These are phyloP conservation scores for Chimonanthus praecox DNA, from an alignment of 164 flowering plant genomes.

Conservation along the genomic window DNA sequence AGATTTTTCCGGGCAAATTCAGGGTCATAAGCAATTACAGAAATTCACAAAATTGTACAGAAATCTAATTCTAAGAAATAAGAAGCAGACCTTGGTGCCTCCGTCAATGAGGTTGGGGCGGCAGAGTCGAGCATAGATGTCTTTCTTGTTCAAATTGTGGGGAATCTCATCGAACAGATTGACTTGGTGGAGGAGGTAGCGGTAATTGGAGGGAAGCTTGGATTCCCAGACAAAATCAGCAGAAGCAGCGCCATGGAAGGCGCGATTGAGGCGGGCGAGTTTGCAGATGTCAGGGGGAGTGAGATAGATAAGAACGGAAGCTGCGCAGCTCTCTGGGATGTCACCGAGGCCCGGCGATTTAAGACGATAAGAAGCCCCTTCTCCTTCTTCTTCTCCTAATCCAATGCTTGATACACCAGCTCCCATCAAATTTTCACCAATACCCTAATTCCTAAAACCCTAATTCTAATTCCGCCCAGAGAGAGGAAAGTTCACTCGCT, in stretches of 20 bases:
- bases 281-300: conserved; percentile 71
- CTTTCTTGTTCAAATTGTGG: conserved; percentile 38
- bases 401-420: conserved; percentile 25
- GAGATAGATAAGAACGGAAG: conserved; percentile 44
- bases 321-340: conserved; percentile 81
- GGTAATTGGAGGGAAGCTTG: conserved; percentile 69
- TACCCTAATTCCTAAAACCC: background rate
- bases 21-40: too few relatives aligned
- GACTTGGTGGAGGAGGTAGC: conserved; percentile 17
- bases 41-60: too few relatives aligned
- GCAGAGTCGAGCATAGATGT: conserved; percentile 55
- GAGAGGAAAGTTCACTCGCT: background rate
- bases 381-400: background rate
- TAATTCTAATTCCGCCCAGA: background rate
- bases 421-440: conserved; percentile 33
- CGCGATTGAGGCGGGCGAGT: conserved; percentile 54
- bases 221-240: conserved; percentile 94
- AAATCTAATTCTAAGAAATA: too few relatives aligned
- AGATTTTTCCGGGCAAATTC: too few relatives aligned
- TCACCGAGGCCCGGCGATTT: conserved; percentile 50
- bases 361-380: background rate
- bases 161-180: conserved; percentile 33
- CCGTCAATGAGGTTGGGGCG: conserved; percentile 41
- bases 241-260: conserved; percentile 70
- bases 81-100: conserved; percentile 49